These are phyloP conservation scores for Davidsoniella eucalypti DNA, from an alignment of 2,329 filamentous ascomycete species.

Conservation along the genomic window DNA sequence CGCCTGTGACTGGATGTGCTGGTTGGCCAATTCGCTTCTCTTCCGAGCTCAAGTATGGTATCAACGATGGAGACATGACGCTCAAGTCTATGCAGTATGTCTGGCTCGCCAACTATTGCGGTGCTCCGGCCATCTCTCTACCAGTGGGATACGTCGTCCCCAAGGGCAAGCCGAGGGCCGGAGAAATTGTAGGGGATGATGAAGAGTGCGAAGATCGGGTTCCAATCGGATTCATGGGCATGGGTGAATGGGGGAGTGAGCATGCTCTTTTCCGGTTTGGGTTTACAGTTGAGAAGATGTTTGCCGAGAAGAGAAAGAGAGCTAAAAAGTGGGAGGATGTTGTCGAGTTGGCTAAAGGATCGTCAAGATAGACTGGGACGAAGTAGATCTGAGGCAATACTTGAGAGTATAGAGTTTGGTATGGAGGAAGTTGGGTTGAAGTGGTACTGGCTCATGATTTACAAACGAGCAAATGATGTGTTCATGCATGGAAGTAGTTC, in stretches of 20 bases:
- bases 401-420: too few species aligned
- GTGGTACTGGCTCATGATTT: too few species aligned
- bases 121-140: slow-evolving; percentile 28
- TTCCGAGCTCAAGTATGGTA: slow-evolving; percentile 24
- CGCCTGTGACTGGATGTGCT: slow-evolving; percentile 43
- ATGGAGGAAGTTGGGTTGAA: too few species aligned
- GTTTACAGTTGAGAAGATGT: slow-evolving; percentile 27
- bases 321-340: slow-evolving; percentile 31
- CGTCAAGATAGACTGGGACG: not conserved
- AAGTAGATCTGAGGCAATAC: not conserved
- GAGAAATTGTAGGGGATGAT: slow-evolving; percentile 19
- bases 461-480: too few species aligned
- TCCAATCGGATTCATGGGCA: slow-evolving; percentile 38
- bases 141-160: slow-evolving; percentile 30
- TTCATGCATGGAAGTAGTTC: too few species aligned
- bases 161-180: slow-evolving; percentile 18
- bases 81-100: slow-evolving; percentile 32
- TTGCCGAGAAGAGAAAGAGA: slow-evolving; percentile 19
- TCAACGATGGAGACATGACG: slow-evolving; percentile 31
- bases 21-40: slow-evolving; percentile 26
- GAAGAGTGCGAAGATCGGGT: slow-evolving; percentile 23
- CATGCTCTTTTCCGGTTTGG: slow-evolving; percentile 32
- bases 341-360: slow-evolving; percentile 20
- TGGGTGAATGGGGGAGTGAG: slow-evolving; percentile 37
- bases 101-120: slow-evolving; percentile 35